A percentile compares a stretch with the other conserved stretches of the same genome.
These are phyloP conservation scores for Besnoitia besnoiti DNA, from an alignment of 169 alveolate species.

Conservation along the genomic window DNA sequence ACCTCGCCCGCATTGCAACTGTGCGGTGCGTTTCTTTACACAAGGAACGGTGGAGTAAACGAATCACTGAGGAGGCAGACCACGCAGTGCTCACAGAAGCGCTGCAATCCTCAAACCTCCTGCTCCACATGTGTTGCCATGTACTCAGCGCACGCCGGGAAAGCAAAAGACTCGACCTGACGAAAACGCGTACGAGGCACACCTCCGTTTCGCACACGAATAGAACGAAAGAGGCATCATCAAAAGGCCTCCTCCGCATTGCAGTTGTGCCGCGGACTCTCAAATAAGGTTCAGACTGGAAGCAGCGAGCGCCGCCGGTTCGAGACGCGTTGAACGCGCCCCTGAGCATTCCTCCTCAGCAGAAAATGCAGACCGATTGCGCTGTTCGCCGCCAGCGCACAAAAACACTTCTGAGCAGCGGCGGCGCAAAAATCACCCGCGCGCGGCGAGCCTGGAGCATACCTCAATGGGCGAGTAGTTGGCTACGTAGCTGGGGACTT, in stretches of 20 bases:
- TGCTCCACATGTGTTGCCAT: not conserved
- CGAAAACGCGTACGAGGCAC: not conserved
- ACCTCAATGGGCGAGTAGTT: constrained; percentile 30
- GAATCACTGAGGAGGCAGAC: too few species aligned
- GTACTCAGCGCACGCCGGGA: not conserved
- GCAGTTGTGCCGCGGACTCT: constrained; percentile 14
- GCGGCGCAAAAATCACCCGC: too few species aligned
- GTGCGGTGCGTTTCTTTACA: not conserved
- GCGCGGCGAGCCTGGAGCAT: not conserved
- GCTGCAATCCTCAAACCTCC: too few species aligned
- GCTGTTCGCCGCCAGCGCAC: too few species aligned
- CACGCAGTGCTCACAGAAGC: too few species aligned
- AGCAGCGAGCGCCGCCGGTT: too few species aligned
- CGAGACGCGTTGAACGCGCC: too few species aligned
- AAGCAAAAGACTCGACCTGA: not conserved
- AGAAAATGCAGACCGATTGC: too few species aligned
- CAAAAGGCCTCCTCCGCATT: not conserved
- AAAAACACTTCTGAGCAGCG: too few species aligned
- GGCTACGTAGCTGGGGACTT: constrained; percentile 39
- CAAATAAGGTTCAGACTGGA: too few species aligned
- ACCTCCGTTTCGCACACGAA: not conserved
- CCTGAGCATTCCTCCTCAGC: too few species aligned
- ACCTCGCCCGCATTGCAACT: not conserved
- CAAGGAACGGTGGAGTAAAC: too few species aligned
- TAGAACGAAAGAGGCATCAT: not conserved